phyloP scores from a whole-genome alignment of 306 rosid genomes.

The Senna siamea region DNA sequence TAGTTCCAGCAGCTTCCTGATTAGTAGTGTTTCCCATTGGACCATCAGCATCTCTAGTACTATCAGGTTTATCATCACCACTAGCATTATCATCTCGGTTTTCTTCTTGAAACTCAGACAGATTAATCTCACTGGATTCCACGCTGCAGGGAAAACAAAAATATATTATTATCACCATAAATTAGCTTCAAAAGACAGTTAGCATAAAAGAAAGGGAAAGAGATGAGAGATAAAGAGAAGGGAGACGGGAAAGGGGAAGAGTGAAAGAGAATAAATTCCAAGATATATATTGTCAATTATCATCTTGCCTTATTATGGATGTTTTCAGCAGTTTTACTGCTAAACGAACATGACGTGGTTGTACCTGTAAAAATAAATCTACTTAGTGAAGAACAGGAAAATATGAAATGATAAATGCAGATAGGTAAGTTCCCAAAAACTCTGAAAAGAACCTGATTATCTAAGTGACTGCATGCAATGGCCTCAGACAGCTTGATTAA shows the following conservation, averaged over 20 bases:
- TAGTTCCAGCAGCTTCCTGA: conserved; percentile 61
- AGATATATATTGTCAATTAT: conserved; percentile 10
- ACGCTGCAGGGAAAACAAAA: conserved; percentile 63
- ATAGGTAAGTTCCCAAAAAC: conserved; percentile 18
- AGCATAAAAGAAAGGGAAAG: not conserved
- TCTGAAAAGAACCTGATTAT: conserved; percentile 59
- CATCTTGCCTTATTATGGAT: conserved; percentile 80
- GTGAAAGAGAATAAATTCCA: not conserved
- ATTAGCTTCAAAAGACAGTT: not conserved
- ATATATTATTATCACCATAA: not conserved
- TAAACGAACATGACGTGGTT: conserved; percentile 72
- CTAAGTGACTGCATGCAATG: conserved; percentile 83
- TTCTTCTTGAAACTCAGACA: conserved; percentile 89
- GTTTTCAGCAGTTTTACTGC: conserved; percentile 89
- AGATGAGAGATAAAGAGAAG: not conserved
- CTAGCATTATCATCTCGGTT: conserved; percentile 26
- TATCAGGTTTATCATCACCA: conserved; percentile 47
- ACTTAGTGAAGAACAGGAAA: conserved; percentile 30
- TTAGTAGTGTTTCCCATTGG: conserved; percentile 49
- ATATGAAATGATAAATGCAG: conserved; percentile 13
- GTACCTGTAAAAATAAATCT: conserved; percentile 58
- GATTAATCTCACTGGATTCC: conserved; percentile 91
- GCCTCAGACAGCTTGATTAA: conserved; percentile 93
- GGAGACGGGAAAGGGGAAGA: not conserved
- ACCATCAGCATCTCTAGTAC: conserved; percentile 46